A percentile compares a stretch with the other conserved stretches of the same genome.
phyloP scores from a whole-genome alignment of 345 rosid genomes.

The Arabis alpina region DNA sequence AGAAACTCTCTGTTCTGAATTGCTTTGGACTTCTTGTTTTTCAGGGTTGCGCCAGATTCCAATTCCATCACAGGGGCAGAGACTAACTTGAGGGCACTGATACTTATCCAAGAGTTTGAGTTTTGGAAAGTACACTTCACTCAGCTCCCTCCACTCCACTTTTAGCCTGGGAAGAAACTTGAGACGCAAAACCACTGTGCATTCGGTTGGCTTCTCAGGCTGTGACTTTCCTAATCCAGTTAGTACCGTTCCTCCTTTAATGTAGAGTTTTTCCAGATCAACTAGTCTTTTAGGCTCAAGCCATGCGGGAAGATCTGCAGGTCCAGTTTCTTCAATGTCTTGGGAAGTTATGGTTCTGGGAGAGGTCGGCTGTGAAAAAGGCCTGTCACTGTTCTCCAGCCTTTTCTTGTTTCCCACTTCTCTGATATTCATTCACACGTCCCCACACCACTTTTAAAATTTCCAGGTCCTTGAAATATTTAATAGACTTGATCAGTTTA shows the following conservation, averaged over 20 bases:
- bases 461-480: conserved; percentile 28
- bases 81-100: conserved; percentile 38
- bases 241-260: conserved; percentile 46
- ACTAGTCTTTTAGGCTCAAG: conserved; percentile 20
- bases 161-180: conserved; percentile 37
- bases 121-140: conserved; percentile 20
- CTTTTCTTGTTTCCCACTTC: no score
- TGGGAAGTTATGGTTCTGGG: no score
- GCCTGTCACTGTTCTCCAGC: no score
- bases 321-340: conserved; percentile 41
- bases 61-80: conserved; percentile 37
- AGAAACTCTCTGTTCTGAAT: no score
- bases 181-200: conserved; percentile 35
- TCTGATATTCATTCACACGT: no score
- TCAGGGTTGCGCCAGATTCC: conserved; percentile 10
- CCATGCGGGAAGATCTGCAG: conserved; percentile 41
- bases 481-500: neutral
- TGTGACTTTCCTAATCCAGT: conserved; percentile 1
- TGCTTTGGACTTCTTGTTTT: no score
- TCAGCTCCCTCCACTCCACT: conserved; percentile 40
- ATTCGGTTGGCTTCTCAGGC: neutral
- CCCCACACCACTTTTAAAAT: conserved; percentile 53
- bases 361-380: no score
- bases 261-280: conserved; percentile 39
- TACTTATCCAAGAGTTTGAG: conserved; percentile 33